phyloP scores from a whole-genome alignment of 2,329 filamentous ascomycete genomes.

The Hypoxylon sp. region DNA sequence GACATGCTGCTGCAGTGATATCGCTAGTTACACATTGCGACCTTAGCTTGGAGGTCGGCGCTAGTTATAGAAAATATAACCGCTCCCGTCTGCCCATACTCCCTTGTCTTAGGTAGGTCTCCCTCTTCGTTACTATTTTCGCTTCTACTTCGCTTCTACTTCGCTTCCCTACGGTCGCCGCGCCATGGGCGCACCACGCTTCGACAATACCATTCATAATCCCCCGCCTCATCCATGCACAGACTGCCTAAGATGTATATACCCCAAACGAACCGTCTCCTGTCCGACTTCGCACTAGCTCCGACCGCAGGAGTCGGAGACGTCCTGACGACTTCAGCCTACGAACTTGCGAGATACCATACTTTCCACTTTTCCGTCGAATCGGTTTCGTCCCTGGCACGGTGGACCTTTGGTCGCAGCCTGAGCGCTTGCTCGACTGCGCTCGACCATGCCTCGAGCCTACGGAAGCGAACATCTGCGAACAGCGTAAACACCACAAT shows the following conservation, averaged over 20 bases:
- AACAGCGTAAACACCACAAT: constrained; percentile 42
- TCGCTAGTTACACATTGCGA: constrained; percentile 41
- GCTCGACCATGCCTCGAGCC: constrained; percentile 15
- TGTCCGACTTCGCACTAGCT: constrained; percentile 27
- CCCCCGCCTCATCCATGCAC: constrained; percentile 17
- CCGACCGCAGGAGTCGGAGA: constrained; percentile 20
- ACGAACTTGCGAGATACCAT: constrained; percentile 19
- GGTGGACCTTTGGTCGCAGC: constrained; percentile 18
- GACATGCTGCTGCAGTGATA: constrained; percentile 27
- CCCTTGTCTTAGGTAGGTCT: constrained; percentile 22
- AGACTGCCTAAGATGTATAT: constrained; percentile 39
- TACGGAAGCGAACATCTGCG: constrained; percentile 34
- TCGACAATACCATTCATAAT: constrained; percentile 21
- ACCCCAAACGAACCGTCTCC: constrained; percentile 29
- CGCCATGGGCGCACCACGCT: constrained; percentile 33
- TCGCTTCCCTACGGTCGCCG: constrained; percentile 27
- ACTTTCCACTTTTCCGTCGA: constrained; percentile 19
- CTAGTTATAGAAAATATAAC: constrained; percentile 35
- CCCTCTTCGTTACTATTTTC: constrained; percentile 24
- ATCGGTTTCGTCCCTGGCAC: constrained; percentile 7
- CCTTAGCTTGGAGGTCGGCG: constrained; percentile 26
- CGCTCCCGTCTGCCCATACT: constrained; percentile 32
- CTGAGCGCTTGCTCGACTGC: constrained; percentile 12
- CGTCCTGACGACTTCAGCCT: constrained; percentile 9
- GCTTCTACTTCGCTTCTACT: constrained; percentile 14